Evolutionary conservation across 2,329 filamentous ascomycete species (phyloP).

Genomic region (Magnaporthales sp.): DNA sequence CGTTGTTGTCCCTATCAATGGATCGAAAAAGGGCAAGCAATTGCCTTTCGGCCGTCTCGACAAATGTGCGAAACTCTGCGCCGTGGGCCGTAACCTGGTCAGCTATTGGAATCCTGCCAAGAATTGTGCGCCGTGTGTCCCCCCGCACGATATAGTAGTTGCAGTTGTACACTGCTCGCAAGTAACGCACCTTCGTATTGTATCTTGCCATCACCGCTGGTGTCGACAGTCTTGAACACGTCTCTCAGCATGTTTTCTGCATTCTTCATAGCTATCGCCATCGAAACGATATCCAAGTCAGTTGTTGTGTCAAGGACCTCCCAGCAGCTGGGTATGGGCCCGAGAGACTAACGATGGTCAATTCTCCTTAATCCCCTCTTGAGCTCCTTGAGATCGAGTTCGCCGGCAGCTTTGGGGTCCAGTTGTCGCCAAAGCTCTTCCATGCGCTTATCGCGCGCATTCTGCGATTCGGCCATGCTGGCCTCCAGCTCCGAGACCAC

Average conservation of each 20-base stretch:
- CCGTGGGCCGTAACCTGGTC: not conserved
- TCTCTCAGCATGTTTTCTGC: conserved; percentile 76
- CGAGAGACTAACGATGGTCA: conserved; percentile 65
- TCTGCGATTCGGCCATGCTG: conserved; percentile 69
- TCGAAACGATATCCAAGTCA: not conserved
- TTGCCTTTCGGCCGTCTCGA: conserved; percentile 78
- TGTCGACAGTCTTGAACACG: conserved; percentile 76
- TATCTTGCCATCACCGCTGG: conserved; percentile 77
- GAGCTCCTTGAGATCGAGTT: conserved; percentile 76
- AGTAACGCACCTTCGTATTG: conserved; percentile 68
- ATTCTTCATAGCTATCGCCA: conserved; percentile 63
- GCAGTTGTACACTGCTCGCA: not conserved
- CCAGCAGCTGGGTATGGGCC: not conserved
- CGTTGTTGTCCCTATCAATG: conserved; percentile 81
- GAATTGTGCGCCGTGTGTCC: not conserved
- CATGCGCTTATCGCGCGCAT: conserved; percentile 72
- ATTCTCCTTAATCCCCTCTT: conserved; percentile 79
- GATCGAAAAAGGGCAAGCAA: conserved; percentile 72
- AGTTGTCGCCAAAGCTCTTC: conserved; percentile 77
- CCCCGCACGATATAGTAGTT: too few species aligned
- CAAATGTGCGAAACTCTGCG: conserved; percentile 81
- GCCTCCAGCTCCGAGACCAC: conserved; percentile 43
- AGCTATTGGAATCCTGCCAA: not conserved
- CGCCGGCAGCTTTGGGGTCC: conserved; percentile 66
- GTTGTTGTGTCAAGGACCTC: not conserved